Percentiles rank a stretch among this genome's conserved stretches.
phyloP scores from a whole-genome alignment of 805 yeast species.

The Sugiyamaella mastotermitis region DNA sequence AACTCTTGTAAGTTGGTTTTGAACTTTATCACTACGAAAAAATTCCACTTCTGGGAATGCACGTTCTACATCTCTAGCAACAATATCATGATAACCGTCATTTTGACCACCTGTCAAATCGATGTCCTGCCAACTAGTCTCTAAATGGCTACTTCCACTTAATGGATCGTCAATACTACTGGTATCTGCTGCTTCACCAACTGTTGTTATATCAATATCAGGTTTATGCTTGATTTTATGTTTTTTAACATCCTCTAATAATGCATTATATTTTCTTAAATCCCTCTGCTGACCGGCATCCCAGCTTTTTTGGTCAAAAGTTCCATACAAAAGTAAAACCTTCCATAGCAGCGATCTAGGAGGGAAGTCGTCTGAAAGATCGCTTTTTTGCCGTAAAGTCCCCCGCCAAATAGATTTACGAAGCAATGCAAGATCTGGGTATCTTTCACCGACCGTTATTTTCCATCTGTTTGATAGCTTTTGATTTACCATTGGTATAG shows the following conservation, averaged over 20 bases:
- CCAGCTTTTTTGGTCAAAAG: conserved; percentile 17
- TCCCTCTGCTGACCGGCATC: conserved; percentile 8
- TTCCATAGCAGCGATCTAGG: conserved; percentile 20
- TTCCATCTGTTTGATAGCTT: conserved; percentile 4
- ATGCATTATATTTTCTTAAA: conserved; percentile 6
- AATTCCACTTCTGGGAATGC: conserved; percentile 30
- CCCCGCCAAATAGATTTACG: conserved; percentile 17
- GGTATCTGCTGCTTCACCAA: not conserved
- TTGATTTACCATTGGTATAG: no score
- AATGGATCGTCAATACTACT: conserved; percentile 1
- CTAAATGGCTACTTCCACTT: not conserved
- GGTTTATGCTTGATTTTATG: conserved; percentile 4
- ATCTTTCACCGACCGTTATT: conserved; percentile 8
- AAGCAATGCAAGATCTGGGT: conserved; percentile 12
- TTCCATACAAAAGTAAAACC: conserved; percentile 19
- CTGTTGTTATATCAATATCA: not conserved
- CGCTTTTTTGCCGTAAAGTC: conserved; percentile 3
- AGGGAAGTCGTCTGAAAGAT: conserved; percentile 6
- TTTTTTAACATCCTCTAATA: no score
- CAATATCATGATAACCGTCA: conserved; percentile 19
- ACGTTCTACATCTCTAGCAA: conserved; percentile 29
- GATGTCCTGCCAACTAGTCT: no score
- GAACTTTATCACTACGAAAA: conserved; percentile 24
- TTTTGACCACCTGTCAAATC: conserved; percentile 1
- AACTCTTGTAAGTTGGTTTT: conserved; percentile 33